phyloP scores from a whole-genome alignment of 805 yeast genomes.

The Candida morakotiae region DNA sequence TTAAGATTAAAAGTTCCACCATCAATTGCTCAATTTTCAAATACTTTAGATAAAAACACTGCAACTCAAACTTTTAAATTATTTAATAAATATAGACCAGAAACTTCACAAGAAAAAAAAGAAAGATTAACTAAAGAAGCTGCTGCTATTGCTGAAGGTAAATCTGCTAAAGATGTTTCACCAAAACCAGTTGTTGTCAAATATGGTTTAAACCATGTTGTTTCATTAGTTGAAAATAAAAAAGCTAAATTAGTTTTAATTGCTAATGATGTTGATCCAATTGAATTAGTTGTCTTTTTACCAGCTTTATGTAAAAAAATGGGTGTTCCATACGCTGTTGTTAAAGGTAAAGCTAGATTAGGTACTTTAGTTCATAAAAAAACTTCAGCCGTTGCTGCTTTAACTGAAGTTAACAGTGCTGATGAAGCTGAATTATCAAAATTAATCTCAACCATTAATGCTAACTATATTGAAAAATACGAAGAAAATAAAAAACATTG shows the following conservation, averaged over 20 bases:
- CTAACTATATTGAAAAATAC: slow-evolving; percentile 91
- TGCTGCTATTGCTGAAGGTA: slow-evolving; percentile 97
- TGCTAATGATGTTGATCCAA: slow-evolving; percentile 99
- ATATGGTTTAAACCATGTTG: slow-evolving; percentile 99
- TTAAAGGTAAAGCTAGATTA: slow-evolving; percentile 45
- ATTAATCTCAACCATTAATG: slow-evolving; percentile 86
- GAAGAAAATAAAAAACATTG: slow-evolving; percentile 97
- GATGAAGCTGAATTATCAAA: slow-evolving; percentile 94
- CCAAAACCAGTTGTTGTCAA: slow-evolving; percentile 96
- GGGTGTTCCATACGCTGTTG: slow-evolving; percentile 80
- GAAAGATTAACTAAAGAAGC: slow-evolving; percentile 99
- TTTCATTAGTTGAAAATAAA: slow-evolving; percentile 95
- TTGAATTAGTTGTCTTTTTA: slow-evolving; percentile 93
- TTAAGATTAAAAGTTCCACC: slow-evolving; percentile 99
- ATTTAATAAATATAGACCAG: slow-evolving; percentile 99
- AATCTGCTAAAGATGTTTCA: slow-evolving; percentile 93
- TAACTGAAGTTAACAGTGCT: slow-evolving; percentile 91
- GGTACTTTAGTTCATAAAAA: slow-evolving; percentile 89
- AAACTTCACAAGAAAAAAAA: slow-evolving; percentile 95
- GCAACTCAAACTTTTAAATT: slow-evolving; percentile 96
- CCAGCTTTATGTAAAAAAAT: slow-evolving; percentile 99
- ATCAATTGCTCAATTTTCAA: slow-evolving; percentile 93
- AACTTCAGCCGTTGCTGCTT: slow-evolving; percentile 95
- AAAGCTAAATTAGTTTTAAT: slow-evolving; percentile 95
- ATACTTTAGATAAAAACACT: slow-evolving; percentile 97